Evolutionary conservation across 345 rosid species (phyloP).

Genomic region (Populus deltoides): DNA sequence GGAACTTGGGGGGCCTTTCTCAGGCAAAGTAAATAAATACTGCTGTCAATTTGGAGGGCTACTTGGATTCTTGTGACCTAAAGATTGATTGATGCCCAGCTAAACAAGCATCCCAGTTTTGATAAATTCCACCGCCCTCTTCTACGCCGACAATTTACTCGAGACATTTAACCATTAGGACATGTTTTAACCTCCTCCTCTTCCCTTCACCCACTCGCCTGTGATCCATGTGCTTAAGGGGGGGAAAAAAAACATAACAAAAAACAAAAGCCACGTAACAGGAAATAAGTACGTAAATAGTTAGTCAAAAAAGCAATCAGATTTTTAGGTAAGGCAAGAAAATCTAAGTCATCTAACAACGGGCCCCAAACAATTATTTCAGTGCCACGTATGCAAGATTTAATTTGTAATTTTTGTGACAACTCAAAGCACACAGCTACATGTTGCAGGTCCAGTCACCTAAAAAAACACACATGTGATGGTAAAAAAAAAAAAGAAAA

Average conservation of each 20-base stretch:
- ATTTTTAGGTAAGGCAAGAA: constrained; percentile 7
- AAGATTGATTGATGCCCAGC: background rate
- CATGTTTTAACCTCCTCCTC: background rate
- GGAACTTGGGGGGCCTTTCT: constrained; percentile 3
- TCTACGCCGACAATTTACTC: constrained; percentile 16
- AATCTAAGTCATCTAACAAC: constrained; percentile 22
- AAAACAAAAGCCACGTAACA: background rate
- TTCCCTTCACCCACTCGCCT: no score
- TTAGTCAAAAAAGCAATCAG: constrained; percentile 16
- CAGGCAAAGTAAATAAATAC: constrained; percentile 18
- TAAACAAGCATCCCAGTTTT: background rate
- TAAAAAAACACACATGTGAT: constrained; percentile 1
- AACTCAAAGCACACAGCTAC: background rate
- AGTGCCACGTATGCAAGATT: constrained; percentile 10
- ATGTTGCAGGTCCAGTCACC: background rate
- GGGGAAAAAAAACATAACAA: no score
- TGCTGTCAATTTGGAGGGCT: no score
- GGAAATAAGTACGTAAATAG: background rate
- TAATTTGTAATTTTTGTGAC: background rate
- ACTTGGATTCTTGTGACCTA: background rate
- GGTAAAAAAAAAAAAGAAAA: background rate
- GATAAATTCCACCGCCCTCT: constrained; percentile 19
- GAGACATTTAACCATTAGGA: background rate
- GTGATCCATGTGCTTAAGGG: no score
- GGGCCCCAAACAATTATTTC: constrained; percentile 11